Evolutionary conservation across 2,329 filamentous ascomycete species (phyloP).

Genomic region (Hypoxylon sp.): DNA sequence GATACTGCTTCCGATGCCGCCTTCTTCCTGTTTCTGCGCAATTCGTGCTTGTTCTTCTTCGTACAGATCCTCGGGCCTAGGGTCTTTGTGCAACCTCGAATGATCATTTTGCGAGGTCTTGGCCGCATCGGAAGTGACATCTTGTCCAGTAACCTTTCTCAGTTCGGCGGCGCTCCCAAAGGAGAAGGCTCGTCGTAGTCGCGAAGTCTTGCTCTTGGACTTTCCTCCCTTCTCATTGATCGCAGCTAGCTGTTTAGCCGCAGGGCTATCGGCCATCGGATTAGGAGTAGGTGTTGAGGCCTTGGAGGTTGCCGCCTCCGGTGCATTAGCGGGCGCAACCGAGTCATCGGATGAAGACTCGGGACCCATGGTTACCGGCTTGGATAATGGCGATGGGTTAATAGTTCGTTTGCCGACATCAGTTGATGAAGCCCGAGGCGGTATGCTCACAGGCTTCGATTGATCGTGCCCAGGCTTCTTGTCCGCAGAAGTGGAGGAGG

Average conservation of each 20-base stretch:
- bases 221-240: constrained; percentile 85
- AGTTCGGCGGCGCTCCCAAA: constrained; percentile 97
- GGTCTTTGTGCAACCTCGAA: constrained; percentile 76
- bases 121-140: constrained; percentile 56
- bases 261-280: constrained; percentile 72
- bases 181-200: constrained; percentile 91
- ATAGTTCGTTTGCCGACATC: constrained; percentile 76
- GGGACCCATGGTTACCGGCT: constrained; percentile 74
- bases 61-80: constrained; percentile 73
- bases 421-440: constrained; percentile 73
- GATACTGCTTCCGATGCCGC: constrained; percentile 91
- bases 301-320: constrained; percentile 54
- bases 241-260: constrained; percentile 87
- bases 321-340: constrained; percentile 53
- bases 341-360: constrained; percentile 64
- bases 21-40: constrained; percentile 91
- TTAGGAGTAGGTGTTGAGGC: constrained; percentile 51
- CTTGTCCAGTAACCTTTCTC: constrained; percentile 78
- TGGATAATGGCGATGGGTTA: constrained; percentile 81
- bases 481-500: constrained; percentile 62
- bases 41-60: constrained; percentile 94
- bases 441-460: constrained; percentile 69
- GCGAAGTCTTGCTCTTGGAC: constrained; percentile 86
- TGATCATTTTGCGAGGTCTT: constrained; percentile 57
- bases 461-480: constrained; percentile 66